These are phyloP conservation scores for Heliamphora exappendiculata DNA, from an alignment of 148 eudicot genomes.

Conservation along the genomic window DNA sequence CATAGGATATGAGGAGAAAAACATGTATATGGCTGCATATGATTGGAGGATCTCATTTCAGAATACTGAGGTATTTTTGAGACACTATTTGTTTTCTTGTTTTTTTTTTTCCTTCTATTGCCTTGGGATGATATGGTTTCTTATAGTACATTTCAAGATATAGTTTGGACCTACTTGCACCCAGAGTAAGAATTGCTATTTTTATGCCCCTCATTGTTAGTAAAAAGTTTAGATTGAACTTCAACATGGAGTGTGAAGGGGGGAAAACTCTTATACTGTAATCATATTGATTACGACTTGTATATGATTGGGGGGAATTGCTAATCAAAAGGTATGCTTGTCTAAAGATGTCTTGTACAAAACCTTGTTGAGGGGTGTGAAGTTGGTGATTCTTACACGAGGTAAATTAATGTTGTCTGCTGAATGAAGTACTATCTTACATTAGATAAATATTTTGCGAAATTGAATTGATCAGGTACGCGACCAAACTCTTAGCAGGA, in stretches of 20 bases:
- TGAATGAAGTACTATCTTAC: background rate
- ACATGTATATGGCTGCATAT: conserved; percentile 97
- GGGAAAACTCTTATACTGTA: background rate
- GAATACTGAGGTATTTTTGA: conserved; percentile 66
- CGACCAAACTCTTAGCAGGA: conserved; percentile 77
- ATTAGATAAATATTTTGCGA: conserved; percentile 6
- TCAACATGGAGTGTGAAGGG: background rate
- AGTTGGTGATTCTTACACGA: background rate
- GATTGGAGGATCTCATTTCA: conserved; percentile 98
- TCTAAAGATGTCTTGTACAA: background rate
- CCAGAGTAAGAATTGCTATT: background rate
- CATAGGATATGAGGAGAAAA: conserved; percentile 94
- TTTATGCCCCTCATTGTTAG: background rate
- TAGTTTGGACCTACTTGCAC: conserved; percentile 1
- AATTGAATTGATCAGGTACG: conserved; percentile 54
- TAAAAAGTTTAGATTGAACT: background rate
- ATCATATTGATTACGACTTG: background rate
- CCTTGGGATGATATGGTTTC: background rate
- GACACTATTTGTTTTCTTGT: background rate
- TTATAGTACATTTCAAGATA: background rate
- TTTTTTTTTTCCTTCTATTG: background rate
- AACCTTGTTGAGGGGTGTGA: background rate
- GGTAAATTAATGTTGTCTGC: background rate
- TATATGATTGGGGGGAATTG: background rate
- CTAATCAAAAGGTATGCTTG: background rate